phyloP scores from a whole-genome alignment of 495 filamentous ascomycete genomes.

The Aspergillus coremiiformis region DNA sequence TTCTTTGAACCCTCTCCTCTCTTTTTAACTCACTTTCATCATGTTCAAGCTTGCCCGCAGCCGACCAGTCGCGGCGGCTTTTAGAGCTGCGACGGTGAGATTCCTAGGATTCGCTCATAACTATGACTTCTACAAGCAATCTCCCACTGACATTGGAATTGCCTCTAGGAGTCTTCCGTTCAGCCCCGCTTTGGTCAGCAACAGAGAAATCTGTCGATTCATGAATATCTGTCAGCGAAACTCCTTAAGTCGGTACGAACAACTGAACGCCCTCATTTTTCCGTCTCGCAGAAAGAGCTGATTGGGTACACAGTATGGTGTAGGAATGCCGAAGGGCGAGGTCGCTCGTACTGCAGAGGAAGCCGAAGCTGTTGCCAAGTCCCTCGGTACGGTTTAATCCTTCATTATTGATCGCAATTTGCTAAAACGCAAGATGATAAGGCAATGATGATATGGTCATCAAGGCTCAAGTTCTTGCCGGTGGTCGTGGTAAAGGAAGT shows the following conservation, averaged over 20 bases:
- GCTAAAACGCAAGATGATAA: conserved; percentile 30
- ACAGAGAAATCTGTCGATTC: conserved; percentile 87
- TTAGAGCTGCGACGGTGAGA: conserved; percentile 57
- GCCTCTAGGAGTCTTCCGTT: conserved; percentile 40
- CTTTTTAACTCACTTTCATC: conserved; percentile 21
- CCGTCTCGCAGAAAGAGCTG: conserved; percentile 9
- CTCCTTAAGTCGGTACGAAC: conserved; percentile 71
- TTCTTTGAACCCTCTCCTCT: conserved; percentile 15
- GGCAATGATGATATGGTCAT: conserved; percentile 96
- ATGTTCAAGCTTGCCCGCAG: conserved; percentile 74
- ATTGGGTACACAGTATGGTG: conserved; percentile 65
- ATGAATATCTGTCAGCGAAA: conserved; percentile 92
- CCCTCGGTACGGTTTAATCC: conserved; percentile 53
- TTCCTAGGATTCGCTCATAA: conserved; percentile 11
- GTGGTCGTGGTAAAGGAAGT: conserved; percentile 91
- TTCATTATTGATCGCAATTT: conserved; percentile 6
- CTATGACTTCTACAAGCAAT: conserved; percentile 3
- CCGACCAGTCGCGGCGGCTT: conserved; percentile 57
- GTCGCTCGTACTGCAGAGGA: conserved; percentile 77
- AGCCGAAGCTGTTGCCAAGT: conserved; percentile 83
- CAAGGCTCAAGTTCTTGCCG: conserved; percentile 97
- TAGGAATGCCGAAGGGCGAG: conserved; percentile 82
- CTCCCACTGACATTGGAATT: conserved; percentile 14
- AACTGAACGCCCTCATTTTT: not conserved
- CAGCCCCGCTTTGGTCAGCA: conserved; percentile 45